Base-by-base conservation (phyloP, 768 basidiomycete genomes). In the Boletus barrowsii region DNA sequence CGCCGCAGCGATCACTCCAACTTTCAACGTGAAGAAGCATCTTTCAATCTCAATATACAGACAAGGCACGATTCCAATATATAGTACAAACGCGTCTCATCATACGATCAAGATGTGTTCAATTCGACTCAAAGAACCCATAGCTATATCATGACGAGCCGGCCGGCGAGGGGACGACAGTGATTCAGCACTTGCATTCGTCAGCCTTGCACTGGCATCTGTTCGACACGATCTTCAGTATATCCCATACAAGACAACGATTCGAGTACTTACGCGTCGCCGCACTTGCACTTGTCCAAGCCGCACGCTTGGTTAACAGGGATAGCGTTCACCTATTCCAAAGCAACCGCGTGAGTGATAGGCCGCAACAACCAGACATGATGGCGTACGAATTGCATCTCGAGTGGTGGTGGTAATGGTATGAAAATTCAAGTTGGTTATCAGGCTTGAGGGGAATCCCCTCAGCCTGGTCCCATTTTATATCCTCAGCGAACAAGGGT, bases 281-380 rank as follows among this genome's bases (percentile, higher is more conserved):
- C 54, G n/a, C 62, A 58, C 18, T 18, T 42, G 54, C 62, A 63
- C 0, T 4, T 18, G 17, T 9, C 1, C 44, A 39, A 3, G 29
- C 56, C 54, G 44, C 62, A 63, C 1, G 52, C 58, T 33, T 63
- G 48, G 54, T 63, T 61, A 15, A 64, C 62, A 5, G 54, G 59
- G 22, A 32, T 55, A 24, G 40, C 17, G 51, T 54, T 53, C 7
- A 39, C 44, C 62, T 64, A 14, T 54, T 32, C 5, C 9, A 41
- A 7, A 7, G 17, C 5, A 20, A 14, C n/a, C 7, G n/a, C n/a
- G 26, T 57, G n/a, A 60, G 53, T 10, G 35, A 50, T 14, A 17
- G 0, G 17, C 14, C 4, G 32, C 4, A 26, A 40, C 4, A 4
- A 29, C 8, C 24, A 10, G n/a, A 29, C 30, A 10, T 15, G 32